These are phyloP conservation scores for Citrullus amarus DNA, from an alignment of 306 rosid genomes.

Conservation along the genomic window DNA sequence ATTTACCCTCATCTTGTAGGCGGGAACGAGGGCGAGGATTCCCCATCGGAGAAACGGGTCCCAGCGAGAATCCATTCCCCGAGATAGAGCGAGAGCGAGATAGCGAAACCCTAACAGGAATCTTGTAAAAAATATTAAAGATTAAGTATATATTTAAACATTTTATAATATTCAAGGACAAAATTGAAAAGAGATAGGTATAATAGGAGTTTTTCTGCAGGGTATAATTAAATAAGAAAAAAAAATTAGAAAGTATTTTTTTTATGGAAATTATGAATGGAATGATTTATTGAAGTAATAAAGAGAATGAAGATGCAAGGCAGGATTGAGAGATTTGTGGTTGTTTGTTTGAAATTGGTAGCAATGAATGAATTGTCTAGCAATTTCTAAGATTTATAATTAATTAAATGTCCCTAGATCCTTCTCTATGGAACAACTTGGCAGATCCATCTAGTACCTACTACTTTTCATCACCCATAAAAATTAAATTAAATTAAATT, in stretches of 20 bases:
- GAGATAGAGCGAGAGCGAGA: no score
- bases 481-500: neutral
- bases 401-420: neutral
- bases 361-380: neutral
- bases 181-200: no score
- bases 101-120: no score
- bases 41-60: no score
- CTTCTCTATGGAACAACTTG: neutral
- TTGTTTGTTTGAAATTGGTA: neutral
- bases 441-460: neutral
- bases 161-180: no score
- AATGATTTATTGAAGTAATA: neutral
- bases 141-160: no score
- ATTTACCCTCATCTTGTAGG: no score
- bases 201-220: no score
- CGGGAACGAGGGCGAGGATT: no score
- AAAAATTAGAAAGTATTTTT: neutral
- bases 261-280: neutral
- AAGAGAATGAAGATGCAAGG: neutral
- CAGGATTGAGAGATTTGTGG: neutral
- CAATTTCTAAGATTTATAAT: neutral
- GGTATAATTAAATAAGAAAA: neutral
- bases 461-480: neutral
- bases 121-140: no score
- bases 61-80: no score